phyloP scores from a whole-genome alignment of 495 filamentous ascomycete genomes.

The Neurospora sp. region DNA sequence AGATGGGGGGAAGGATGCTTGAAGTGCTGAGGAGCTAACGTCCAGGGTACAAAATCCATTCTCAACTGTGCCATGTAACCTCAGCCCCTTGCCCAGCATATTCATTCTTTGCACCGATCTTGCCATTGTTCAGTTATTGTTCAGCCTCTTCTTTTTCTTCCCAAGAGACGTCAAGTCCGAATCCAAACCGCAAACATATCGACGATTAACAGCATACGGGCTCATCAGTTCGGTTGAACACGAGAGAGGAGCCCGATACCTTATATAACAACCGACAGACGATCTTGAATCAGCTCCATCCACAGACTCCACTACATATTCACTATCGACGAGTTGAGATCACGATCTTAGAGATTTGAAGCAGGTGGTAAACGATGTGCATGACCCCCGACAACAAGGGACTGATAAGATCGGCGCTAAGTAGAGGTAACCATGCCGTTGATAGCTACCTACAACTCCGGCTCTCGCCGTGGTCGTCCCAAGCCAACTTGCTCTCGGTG shows the following conservation, averaged over 20 bases:
- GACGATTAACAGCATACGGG: neutral
- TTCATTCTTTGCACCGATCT: neutral
- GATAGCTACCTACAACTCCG: neutral
- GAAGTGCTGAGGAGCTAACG: neutral
- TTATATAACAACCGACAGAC: neutral
- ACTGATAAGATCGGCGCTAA: neutral
- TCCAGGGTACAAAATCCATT: neutral
- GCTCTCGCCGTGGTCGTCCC: neutral
- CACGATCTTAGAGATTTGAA: neutral
- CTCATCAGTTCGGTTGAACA: neutral
- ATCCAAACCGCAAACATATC: neutral
- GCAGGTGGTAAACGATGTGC: neutral
- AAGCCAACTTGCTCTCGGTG: neutral
- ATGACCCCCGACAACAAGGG: neutral
- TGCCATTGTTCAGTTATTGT: neutral
- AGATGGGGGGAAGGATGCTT: neutral
- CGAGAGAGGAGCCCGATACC: neutral
- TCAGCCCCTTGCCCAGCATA: neutral
- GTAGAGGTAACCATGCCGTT: neutral
- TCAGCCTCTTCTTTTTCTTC: neutral
- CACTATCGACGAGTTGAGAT: neutral
- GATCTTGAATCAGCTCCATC: neutral
- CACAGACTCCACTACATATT: neutral
- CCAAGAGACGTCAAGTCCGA: neutral
- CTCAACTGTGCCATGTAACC: neutral